Conservation (phyloP, 1,284 basidiomycete genomes). For the Sporisorium sorghi region DNA sequence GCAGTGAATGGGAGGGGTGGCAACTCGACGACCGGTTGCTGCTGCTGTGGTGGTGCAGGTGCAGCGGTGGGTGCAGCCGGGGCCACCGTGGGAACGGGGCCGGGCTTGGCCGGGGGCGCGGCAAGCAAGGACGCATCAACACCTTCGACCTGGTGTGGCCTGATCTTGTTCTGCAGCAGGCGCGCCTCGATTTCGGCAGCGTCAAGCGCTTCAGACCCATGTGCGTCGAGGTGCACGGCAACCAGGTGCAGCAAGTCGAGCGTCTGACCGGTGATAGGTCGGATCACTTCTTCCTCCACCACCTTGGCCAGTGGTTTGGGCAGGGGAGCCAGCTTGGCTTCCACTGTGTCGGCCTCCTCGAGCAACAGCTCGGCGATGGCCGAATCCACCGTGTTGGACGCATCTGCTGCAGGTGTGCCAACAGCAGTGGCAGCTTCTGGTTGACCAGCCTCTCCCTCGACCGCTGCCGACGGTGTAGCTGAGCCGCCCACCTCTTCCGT, state of each 20-base stretch:
- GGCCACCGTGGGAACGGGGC: no score
- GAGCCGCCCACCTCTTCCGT: conserved; percentile 31
- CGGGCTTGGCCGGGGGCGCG: not conserved
- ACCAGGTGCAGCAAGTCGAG: conserved; percentile 45
- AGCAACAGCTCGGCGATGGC: conserved; percentile 19
- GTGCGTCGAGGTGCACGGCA: conserved; percentile 17
- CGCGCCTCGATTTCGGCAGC: conserved; percentile 22
- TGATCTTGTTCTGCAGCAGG: conserved; percentile 21
- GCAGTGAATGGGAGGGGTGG: conserved; percentile 23
- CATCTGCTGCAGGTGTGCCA: conserved; percentile 17
- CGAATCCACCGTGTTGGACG: conserved; percentile 5
- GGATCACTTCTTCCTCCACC: conserved; percentile 43
- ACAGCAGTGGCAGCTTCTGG: conserved; percentile 1
- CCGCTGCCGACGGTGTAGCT: conserved; percentile 14
- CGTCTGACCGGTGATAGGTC: conserved; percentile 35
- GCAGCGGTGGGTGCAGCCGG: not conserved
- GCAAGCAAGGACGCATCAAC: conserved; percentile 1
- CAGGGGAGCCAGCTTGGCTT: conserved; percentile 25
- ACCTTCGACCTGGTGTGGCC: conserved; percentile 19
- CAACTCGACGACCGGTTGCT: not conserved
- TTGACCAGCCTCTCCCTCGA: conserved; percentile 4
- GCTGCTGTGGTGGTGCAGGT: not conserved
- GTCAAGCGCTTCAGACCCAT: conserved; percentile 19
- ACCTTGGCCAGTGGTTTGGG: conserved; percentile 23
- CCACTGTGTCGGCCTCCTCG: conserved; percentile 10